Evolutionary conservation across 2,329 filamentous ascomycete species (phyloP), one percentile per base, ranked within the genome.

Genomic region (Aspergillus tanneri): DNA sequence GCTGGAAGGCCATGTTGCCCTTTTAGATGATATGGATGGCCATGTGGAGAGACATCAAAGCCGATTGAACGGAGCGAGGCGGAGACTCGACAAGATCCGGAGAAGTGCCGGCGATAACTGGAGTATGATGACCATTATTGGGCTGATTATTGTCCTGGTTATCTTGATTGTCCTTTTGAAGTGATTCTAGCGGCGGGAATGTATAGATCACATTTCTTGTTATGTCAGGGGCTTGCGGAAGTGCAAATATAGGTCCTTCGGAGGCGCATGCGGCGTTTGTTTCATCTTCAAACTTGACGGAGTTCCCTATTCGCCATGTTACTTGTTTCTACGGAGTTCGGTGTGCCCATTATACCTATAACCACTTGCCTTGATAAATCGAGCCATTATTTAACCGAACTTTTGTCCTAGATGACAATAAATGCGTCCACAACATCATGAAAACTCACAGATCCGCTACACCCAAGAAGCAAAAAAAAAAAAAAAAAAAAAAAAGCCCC

Each of bases 21-120:
- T 99, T 77, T 77, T 99, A 23, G 92, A 96, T 67, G 92, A 96
- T 61, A 84, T 95, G 36, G 93, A 97, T 64, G 80, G 81, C 36
- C 80, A 86, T 16, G 87, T 91, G 6, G 90, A 96, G 67, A 77
- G 91, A 49, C 91, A 97, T 72, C 81, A 86, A 67, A 77, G 76
- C 21, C 83, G 88, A 41, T 76, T 99, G 43, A 83, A 90, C 57
- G 78, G 88, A 8, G 93, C 92, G 24, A 80, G 83, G 59, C 81
- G 80, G 56, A 78, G 85, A 58, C 73, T 99, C 53, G 85, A 85
- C 32, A 80, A 79, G 56, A 83, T 97, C 50, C 81, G 86, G 9
- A 75, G 84, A 57, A 85, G 84, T 54, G 90, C 90, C 2, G 83
- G 83, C 60, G 90, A 95, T 64, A 93, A 92, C 69, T 89, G 87